These are phyloP conservation scores for Leccinum variicolor DNA, from an alignment of 768 basidiomycete genomes.

Conservation along the genomic window DNA sequence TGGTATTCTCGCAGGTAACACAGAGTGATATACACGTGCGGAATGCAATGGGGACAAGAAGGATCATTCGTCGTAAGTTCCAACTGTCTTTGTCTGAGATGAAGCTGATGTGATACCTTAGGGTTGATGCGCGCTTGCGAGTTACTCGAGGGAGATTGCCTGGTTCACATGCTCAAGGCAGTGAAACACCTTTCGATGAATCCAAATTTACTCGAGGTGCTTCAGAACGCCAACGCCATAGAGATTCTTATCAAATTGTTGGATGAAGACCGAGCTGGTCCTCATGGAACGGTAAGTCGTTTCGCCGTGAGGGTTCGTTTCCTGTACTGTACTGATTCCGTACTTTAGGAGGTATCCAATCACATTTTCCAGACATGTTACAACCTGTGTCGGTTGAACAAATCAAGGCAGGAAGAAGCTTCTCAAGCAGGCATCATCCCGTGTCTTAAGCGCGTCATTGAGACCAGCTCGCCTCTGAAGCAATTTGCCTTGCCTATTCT, in stretches of 20 bases:
- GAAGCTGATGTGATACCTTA: conserved; percentile 30
- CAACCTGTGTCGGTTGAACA: conserved; percentile 93
- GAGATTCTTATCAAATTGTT: conserved; percentile 86
- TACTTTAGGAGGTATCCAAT: conserved; percentile 85
- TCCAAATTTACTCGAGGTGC: conserved; percentile 80
- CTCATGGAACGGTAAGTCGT: conserved; percentile 70
- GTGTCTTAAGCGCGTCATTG: conserved; percentile 83
- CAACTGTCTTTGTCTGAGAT: neutral
- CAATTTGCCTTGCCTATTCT: conserved; percentile 97
- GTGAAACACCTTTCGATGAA: conserved; percentile 97
- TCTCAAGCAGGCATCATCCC: conserved; percentile 95
- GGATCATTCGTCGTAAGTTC: conserved; percentile 80
- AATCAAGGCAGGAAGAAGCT: conserved; percentile 93
- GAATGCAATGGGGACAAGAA: conserved; percentile 86
- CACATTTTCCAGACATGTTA: conserved; percentile 97
- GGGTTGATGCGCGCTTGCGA: conserved; percentile 87
- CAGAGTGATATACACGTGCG: conserved; percentile 93
- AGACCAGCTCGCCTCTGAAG: conserved; percentile 86
- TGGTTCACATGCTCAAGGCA: conserved; percentile 88
- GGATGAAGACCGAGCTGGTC: conserved; percentile 74
- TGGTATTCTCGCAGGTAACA: conserved; percentile 95
- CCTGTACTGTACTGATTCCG: neutral
- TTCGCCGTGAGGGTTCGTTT: neutral
- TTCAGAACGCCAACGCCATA: conserved; percentile 95
- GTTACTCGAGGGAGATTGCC: conserved; percentile 80